Base-by-base conservation (phyloP, 768 basidiomycete genomes). In the Suillus cothurnatus region DNA sequence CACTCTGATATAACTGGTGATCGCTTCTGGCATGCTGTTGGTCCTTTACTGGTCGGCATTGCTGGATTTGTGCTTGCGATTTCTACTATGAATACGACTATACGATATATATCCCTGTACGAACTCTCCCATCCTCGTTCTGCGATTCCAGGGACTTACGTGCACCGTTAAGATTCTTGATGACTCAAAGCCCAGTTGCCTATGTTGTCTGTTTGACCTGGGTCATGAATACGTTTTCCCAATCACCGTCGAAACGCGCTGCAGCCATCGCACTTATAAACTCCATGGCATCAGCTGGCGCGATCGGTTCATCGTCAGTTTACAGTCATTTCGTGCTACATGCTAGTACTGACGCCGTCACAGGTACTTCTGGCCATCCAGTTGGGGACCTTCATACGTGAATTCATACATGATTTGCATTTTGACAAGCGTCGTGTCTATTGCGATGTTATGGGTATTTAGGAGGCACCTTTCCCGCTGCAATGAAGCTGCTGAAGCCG, bases 241-340 rank as follows among this genome's bases (percentile, higher is more conserved):
- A 88, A 19, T 87, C 94, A 26, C 86, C 92, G 2, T 85, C 89
- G n/a, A 95, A 95, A 76, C 88, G 94, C 6, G 91, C 93, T 11
- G 89, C 94, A 23, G 89, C 88, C 21, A 80, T 96, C 47, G 94
- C 93, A 1, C 76, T 91, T 62, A 85, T 94, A 71, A 94, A 94
- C 74, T 86, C 89, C 34, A 85, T 92, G 71, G 89, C 88, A 17
- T 88, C 92, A 70, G 81, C 91, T 9, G 94, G 94, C 0, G 95
- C 94, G 77, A 81, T 96, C 38, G 79, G 86, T 50, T 92, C 93
- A 66, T 88, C 92, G 81, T 94, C 79, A 79, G 86, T 86, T 31
- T 69, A 64, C 36, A 28, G 12, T 62, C 14, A 23, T 32, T 59
- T 67, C 57, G 41, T 38, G 26, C 43, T 32, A n/a, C 31, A 32